Evolutionary conservation across 306 rosid species (phyloP).

Genomic region (Rosa rugosa): DNA sequence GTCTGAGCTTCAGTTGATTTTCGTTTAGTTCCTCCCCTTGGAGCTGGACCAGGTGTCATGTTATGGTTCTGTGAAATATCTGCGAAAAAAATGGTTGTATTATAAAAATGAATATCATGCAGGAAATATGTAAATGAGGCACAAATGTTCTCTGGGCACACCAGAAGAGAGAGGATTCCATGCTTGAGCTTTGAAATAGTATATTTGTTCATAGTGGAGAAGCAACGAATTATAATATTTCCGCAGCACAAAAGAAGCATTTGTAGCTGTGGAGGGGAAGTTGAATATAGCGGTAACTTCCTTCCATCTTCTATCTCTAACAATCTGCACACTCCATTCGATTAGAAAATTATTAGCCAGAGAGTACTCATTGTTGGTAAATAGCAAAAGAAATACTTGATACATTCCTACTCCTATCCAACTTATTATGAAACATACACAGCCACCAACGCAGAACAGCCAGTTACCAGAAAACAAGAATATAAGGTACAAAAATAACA

Average conservation of each 20-base stretch:
- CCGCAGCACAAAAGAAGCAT: constrained; percentile 88
- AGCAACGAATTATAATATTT: constrained; percentile 81
- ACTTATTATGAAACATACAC: neutral
- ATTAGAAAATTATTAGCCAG: constrained; percentile 15
- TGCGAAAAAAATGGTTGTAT: constrained; percentile 31
- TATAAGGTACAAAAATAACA: neutral
- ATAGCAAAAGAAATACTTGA: neutral
- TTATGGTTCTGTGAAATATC: constrained; percentile 47
- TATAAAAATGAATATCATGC: constrained; percentile 15
- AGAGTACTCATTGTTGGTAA: neutral
- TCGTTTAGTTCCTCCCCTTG: constrained; percentile 33
- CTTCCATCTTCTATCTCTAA: constrained; percentile 83
- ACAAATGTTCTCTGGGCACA: constrained; percentile 22
- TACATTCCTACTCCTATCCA: neutral
- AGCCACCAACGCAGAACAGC: neutral
- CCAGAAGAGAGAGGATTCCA: constrained; percentile 48
- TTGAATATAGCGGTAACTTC: constrained; percentile 80
- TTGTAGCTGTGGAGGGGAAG: constrained; percentile 94
- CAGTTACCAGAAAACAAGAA: neutral
- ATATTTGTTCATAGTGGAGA: constrained; percentile 74
- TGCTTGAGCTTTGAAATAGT: constrained; percentile 60
- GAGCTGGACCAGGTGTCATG: constrained; percentile 33
- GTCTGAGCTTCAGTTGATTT: constrained; percentile 38
- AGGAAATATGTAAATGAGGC: constrained; percentile 14
- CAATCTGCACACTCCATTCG: constrained; percentile 51